A percentile compares a stretch with the other conserved stretches of the same genome.
phyloP scores from a whole-genome alignment of 495 filamentous ascomycete species.

The Aspergillus sclerotiicarbonarius region DNA sequence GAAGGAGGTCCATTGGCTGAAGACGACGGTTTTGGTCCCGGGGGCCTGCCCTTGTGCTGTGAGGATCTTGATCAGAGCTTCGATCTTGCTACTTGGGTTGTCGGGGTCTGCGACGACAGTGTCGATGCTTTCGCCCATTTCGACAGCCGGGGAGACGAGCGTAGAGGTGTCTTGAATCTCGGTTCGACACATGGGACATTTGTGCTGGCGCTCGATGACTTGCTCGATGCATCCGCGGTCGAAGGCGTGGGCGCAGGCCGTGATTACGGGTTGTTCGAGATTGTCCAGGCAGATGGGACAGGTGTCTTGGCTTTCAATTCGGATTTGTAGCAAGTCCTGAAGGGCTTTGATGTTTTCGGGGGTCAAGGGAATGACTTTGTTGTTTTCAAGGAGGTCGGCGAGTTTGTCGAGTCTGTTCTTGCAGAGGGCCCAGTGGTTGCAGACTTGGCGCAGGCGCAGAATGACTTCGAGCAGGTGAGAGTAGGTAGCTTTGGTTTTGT shows the following conservation, averaged over 20 bases:
- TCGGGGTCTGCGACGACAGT: constrained; percentile 55
- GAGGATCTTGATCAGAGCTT: constrained; percentile 76
- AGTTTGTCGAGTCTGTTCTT: constrained; percentile 70
- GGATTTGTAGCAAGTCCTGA: constrained; percentile 73
- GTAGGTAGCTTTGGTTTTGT: constrained; percentile 49
- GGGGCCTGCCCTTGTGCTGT: constrained; percentile 65
- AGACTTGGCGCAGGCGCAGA: constrained; percentile 80
- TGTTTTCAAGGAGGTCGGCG: constrained; percentile 60
- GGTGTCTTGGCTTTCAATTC: constrained; percentile 78
- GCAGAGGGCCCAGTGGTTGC: constrained; percentile 85
- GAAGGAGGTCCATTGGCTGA: constrained; percentile 93
- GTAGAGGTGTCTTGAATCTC: constrained; percentile 56
- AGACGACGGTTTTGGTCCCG: constrained; percentile 79
- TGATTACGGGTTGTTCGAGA: constrained; percentile 76
- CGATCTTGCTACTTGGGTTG: constrained; percentile 77
- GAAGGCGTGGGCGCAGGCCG: constrained; percentile 83
- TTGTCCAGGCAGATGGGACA: constrained; percentile 81
- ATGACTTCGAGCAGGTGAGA: constrained; percentile 76
- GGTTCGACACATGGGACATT: constrained; percentile 87
- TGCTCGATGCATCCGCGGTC: constrained; percentile 71
- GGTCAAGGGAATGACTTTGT: constrained; percentile 67
- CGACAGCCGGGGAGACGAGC: constrained; percentile 64
- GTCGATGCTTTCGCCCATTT: constrained; percentile 48
- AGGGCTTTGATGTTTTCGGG: constrained; percentile 70
- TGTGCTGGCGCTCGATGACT: constrained; percentile 75